phyloP scores from a whole-genome alignment of 306 rosid species.

The Hylodesmum podocarpum region DNA sequence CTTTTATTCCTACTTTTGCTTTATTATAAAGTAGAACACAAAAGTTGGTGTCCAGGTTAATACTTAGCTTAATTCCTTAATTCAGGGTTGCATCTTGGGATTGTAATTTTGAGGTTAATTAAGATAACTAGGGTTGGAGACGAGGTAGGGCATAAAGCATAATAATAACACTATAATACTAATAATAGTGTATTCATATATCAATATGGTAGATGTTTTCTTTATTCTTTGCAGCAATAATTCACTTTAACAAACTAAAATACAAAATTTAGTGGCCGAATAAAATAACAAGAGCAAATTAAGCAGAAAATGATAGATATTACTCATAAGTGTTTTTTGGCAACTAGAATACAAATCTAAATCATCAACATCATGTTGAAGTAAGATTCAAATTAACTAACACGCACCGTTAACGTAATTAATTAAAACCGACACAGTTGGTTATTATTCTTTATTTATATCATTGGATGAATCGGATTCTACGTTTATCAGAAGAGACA shows the following conservation, averaged over 20 bases:
- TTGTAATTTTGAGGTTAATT: slow-evolving; percentile 39
- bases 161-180: background rate
- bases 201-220: slow-evolving; percentile 21
- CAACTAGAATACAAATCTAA: slow-evolving; percentile 1
- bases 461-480: slow-evolving; percentile 13
- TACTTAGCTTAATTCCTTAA: slow-evolving; percentile 49
- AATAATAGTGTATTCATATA: no score
- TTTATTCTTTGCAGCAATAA: slow-evolving; percentile 46
- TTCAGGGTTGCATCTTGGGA: slow-evolving; percentile 54
- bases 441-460: background rate
- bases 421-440: background rate
- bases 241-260: slow-evolving; percentile 45
- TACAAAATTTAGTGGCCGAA: slow-evolving; percentile 44
- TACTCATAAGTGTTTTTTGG: slow-evolving; percentile 8
- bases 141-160: slow-evolving; percentile 30
- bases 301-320: slow-evolving; percentile 23
- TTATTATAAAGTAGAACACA: slow-evolving; percentile 53
- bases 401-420: background rate
- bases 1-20: slow-evolving; percentile 55
- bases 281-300: slow-evolving; percentile 27
- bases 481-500: slow-evolving; percentile 22
- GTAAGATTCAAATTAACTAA: slow-evolving; percentile 21
- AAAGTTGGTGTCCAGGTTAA: slow-evolving; percentile 57
- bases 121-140: slow-evolving; percentile 27
- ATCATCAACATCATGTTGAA: background rate